Evolutionary conservation across 2,329 filamentous ascomycete genomes (phyloP).

Genomic region (Hypomyces perniciosus): DNA sequence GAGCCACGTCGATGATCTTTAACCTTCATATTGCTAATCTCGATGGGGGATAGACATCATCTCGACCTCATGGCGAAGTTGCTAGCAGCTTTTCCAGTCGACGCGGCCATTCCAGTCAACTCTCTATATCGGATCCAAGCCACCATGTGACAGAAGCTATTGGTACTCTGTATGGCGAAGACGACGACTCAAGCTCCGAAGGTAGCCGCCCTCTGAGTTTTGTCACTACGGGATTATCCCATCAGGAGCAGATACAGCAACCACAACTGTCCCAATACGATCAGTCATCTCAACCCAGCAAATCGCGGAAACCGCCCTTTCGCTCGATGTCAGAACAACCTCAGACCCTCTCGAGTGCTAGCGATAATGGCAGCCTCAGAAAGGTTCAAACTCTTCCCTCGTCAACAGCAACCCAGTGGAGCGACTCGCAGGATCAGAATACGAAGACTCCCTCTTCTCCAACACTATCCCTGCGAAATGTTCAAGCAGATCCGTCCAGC

Average conservation of each 20-base stretch:
- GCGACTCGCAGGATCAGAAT: constrained; percentile 34
- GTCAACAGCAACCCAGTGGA: constrained; percentile 35
- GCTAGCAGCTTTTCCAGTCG: constrained; percentile 52
- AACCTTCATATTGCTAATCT: constrained; percentile 9
- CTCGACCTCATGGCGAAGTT: constrained; percentile 49
- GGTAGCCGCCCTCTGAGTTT: constrained; percentile 67
- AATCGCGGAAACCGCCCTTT: constrained; percentile 35
- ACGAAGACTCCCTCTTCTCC: constrained; percentile 45
- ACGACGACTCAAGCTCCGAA: constrained; percentile 55
- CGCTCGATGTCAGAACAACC: constrained; percentile 40
- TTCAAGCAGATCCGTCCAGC: constrained; percentile 54
- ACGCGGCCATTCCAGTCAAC: constrained; percentile 52
- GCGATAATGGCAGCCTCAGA: constrained; percentile 30
- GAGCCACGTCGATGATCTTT: constrained; percentile 5
- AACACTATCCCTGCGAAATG: constrained; percentile 47
- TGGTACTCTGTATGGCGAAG: constrained; percentile 80
- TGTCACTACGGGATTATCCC: constrained; percentile 47
- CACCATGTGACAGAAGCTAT: constrained; percentile 95
- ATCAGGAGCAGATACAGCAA: constrained; percentile 44
- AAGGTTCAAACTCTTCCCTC: constrained; percentile 40
- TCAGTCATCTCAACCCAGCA: constrained; percentile 23
- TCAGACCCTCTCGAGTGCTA: constrained; percentile 6
- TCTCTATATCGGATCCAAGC: constrained; percentile 76
- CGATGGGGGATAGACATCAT: constrained; percentile 46
- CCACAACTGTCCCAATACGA: constrained; percentile 15